Percentiles rank a stretch among this genome's conserved stretches.
Conservation (phyloP, 73 alveolate genomes). For the Halteria grandinella region DNA sequence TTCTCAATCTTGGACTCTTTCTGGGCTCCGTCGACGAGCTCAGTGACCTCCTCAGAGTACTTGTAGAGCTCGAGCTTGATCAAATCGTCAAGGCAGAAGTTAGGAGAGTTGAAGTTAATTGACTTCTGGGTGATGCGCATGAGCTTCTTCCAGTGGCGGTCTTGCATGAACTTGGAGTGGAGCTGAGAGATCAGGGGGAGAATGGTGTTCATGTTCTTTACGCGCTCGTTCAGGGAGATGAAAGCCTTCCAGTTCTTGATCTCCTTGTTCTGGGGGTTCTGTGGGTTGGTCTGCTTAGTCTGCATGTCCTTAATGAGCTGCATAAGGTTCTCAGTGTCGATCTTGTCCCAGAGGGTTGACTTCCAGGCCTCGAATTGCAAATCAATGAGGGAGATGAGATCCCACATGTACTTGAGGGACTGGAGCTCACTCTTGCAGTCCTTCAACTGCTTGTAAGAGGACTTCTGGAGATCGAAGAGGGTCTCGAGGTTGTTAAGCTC, state of each 20-base stretch:
- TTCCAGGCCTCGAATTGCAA: constrained; percentile 99
- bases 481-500: constrained; percentile 93
- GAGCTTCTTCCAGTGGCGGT: constrained; percentile 98
- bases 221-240: constrained; percentile 88
- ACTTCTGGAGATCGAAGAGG: constrained; percentile 92
- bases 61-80: constrained; percentile 95
- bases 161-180: constrained; percentile 98
- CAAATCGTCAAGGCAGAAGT: constrained; percentile 95
- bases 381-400: constrained; percentile 92
- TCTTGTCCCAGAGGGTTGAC: constrained; percentile 98
- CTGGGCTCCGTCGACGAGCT: constrained; percentile 97
- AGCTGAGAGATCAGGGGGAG: constrained; percentile 94
- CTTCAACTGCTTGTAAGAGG: constrained; percentile 91
- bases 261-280: constrained; percentile 79
- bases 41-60: constrained; percentile 94
- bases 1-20: constrained; percentile 97
- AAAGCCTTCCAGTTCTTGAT: constrained; percentile 89
- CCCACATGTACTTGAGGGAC: constrained; percentile 98
- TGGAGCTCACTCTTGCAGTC: constrained; percentile 96
- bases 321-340: constrained; percentile 97
- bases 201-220: constrained; percentile 96
- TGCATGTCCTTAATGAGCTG: constrained; percentile 95
- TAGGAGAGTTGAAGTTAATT: constrained; percentile 92
- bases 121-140: constrained; percentile 95
- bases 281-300: constrained; percentile 87